Evolutionary conservation across 345 rosid genomes (phyloP).

Genomic region (Lumnitzera littorea): DNA sequence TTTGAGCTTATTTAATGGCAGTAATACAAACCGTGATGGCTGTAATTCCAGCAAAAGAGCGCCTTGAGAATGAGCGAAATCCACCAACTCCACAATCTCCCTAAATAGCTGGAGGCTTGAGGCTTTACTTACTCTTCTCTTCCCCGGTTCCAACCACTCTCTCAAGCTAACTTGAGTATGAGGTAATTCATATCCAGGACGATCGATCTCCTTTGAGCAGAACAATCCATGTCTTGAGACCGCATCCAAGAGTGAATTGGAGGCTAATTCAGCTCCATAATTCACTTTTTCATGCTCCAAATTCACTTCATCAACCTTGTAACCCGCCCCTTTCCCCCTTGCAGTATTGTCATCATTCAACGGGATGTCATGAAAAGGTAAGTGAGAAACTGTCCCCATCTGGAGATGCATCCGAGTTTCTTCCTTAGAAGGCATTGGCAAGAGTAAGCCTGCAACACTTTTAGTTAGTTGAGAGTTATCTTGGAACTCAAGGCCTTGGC

Average conservation of each 20-base stretch:
- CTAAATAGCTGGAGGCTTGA: constrained; percentile 42
- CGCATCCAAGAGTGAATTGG: constrained; percentile 19
- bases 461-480: constrained; percentile 25
- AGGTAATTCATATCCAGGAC: constrained; percentile 21
- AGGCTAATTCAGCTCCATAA: constrained; percentile 12
- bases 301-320: background rate
- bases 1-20: constrained; percentile 35
- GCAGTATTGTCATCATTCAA: too few species aligned
- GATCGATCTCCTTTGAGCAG: constrained; percentile 17
- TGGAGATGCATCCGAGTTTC: background rate
- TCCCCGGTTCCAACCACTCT: constrained; percentile 43
- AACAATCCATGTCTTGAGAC: constrained; percentile 14
- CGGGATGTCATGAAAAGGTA: background rate
- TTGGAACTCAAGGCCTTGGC: constrained; percentile 24
- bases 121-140: constrained; percentile 28
- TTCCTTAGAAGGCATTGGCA: constrained; percentile 26
- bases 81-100: constrained; percentile 65
- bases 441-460: constrained; percentile 27
- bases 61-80: constrained; percentile 58
- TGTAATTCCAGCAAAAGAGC: constrained; percentile 42
- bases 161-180: constrained; percentile 43
- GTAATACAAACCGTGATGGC: constrained; percentile 44
- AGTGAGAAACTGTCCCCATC: too few species aligned
- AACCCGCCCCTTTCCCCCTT: constrained; percentile 35
- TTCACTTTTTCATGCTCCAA: constrained; percentile 12